Base-by-base conservation (phyloP, 1,284 basidiomycete genomes). In the Microbotryum violaceum region DNA sequence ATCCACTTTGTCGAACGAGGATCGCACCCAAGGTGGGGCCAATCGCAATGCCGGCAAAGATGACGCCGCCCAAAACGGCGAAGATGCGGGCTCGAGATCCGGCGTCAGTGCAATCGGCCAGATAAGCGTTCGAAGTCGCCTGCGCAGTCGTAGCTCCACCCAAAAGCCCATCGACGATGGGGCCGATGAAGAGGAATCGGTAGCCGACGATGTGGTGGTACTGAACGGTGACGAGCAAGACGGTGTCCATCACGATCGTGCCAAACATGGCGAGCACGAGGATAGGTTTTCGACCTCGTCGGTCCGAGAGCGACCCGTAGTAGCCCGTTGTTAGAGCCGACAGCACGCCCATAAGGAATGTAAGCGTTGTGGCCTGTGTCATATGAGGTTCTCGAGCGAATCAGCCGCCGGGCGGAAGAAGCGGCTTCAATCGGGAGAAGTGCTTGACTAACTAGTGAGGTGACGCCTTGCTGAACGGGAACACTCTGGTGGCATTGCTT, bases 151-250 rank as follows among this genome's bases (percentile, higher is more conserved):
- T 21, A 6, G 29, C 54, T 7, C 67, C 68, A 3, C 68, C 68
- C 9, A 67, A 54, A 2, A 68, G 44, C 3, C 68, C 68, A 25
- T 70, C 69, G 16, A 66, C 21, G 6, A 65, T 44, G 1, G 69
- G 67, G 0, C 67, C 69, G 46, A 70, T 6, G 16, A 70, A 31
- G 7, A 70, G 56, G 56, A 70, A 68, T 33, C 62, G 58, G 50
- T 70, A 70, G n/a, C 60, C 61, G 20, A 70, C 37, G 31, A 57
- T 25, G 7, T 49, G 27, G 59, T 65, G 66, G 54, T 54, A 70
- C 29, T 65, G 59, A n/a, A 70, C 68, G 14, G 65, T 66, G 10
- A 66, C n/a, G 29, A 69, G 55, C 48, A 70, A 69, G n/a, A 68
- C 56, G 20, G 56, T 6, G 54, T 70, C 69, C 65, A 65, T 68